phyloP scores from a whole-genome alignment of 106 monocot species.

The Apostasia ramifera region DNA sequence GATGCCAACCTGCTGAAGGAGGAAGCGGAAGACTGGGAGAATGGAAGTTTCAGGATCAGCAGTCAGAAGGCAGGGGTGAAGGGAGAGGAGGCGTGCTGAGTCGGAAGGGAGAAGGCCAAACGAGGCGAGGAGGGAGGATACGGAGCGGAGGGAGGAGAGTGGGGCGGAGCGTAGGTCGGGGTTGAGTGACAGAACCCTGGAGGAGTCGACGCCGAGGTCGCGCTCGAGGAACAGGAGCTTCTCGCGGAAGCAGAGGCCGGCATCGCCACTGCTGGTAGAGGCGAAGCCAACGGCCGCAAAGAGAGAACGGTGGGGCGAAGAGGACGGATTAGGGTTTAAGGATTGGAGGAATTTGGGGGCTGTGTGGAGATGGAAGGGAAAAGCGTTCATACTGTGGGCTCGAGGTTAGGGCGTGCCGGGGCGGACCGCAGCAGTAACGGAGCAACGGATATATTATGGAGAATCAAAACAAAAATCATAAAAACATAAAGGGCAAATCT shows the following conservation, averaged over 20 bases:
- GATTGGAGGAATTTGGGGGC: neutral
- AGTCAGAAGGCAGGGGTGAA: slow-evolving; percentile 59
- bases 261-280: slow-evolving; percentile 14
- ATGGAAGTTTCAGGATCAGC: slow-evolving; percentile 34
- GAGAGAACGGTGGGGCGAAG: neutral
- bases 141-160: slow-evolving; percentile 22
- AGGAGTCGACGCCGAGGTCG: slow-evolving; percentile 38
- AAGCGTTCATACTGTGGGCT: too few relatives aligned
- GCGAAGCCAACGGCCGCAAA: neutral
- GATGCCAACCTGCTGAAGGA: slow-evolving; percentile 27
- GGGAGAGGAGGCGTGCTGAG: slow-evolving; percentile 44
- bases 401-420: too few relatives aligned
- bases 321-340: neutral
- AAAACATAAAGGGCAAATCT: too few relatives aligned
- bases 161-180: slow-evolving; percentile 54
- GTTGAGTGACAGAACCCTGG: slow-evolving; percentile 43
- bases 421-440: too few relatives aligned
- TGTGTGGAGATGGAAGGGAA: too few relatives aligned
- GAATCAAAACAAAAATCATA: too few relatives aligned
- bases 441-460: too few relatives aligned
- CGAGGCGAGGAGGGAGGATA: slow-evolving; percentile 20
- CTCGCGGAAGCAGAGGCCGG: slow-evolving; percentile 52
- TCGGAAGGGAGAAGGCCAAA: slow-evolving; percentile 1
- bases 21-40: slow-evolving; percentile 48
- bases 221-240: slow-evolving; percentile 49